Evolutionary conservation across 2,329 filamentous ascomycete species (phyloP), one percentile per base, ranked within the genome.

Genomic region (Verticillium isaacii): DNA sequence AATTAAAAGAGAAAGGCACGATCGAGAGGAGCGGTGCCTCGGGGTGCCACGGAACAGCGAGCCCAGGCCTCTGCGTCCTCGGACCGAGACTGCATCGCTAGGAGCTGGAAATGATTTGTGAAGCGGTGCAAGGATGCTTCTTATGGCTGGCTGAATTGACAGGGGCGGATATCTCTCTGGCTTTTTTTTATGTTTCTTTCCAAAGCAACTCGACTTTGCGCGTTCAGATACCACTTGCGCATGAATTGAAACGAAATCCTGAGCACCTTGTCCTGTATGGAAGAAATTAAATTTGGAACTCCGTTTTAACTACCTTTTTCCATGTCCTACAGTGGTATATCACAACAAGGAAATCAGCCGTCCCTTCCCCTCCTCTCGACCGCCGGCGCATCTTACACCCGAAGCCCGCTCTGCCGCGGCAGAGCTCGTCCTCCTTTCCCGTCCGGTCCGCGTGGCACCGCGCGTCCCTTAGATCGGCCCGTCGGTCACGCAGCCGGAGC

Each of bases 401-500:
- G 14, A 36, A 36, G 34, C 34, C 34, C 34, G 9, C 14, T 9
- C 34, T 36, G 4, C 9, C 9, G 14, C 34, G 34, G 34, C 34
- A 36, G 34, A 36, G 34, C 29, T 29, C 29, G 29, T 29, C 29
- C 29, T 14, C 34, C 34, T 11, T 14, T 36, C 34, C 34, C 14
- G 14, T 36, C 34, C 34, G 14, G 34, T 11, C 14, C 34, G 34
- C 34, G 7, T 36, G 2, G 9, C 14, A 36, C 9, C 9, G 7
- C 7, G 2, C 8, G 1, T 5, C 34, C 34, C 11, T 15, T 59
- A 59, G 37, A 59, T 59, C 32, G 50, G 50, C 1, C 57, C 58
- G 60, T 85, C 82, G 23, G 85, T 87, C 37, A 87, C 80, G 67
- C 85, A 87, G 14, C 85, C 85, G n/a, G 77, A 74, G 71, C 83